Conservation (phyloP, 1,284 basidiomycete genomes). For the Marasmius sp. region DNA sequence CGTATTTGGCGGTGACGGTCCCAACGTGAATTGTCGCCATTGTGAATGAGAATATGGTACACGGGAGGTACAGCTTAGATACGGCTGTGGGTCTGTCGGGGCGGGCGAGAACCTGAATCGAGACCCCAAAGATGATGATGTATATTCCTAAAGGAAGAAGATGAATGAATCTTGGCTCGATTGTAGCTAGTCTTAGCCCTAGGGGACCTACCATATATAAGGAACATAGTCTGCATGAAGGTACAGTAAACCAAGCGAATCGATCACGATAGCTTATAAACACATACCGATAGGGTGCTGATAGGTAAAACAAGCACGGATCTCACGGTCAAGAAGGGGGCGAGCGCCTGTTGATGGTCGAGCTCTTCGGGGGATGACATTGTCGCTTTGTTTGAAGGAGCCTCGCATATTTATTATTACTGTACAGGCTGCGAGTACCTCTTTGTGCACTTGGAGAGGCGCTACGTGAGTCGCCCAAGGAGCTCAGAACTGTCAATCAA, state of each 20-base stretch:
- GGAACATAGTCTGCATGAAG: background rate
- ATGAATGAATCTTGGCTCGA: background rate
- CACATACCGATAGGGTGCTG: background rate
- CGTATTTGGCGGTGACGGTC: background rate
- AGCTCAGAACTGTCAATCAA: background rate
- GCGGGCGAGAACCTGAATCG: background rate
- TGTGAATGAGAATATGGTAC: background rate
- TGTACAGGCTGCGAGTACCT: background rate
- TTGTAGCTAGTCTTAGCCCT: background rate
- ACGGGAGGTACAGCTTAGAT: background rate
- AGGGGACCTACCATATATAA: background rate
- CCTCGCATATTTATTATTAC: background rate
- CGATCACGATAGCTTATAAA: background rate
- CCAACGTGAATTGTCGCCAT: background rate
- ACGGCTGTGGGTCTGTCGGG: background rate
- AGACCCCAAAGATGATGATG: background rate
- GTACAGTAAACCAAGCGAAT: background rate
- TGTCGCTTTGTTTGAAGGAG: background rate
- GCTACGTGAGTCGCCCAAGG: background rate
- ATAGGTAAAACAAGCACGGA: background rate
- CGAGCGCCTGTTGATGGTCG: background rate
- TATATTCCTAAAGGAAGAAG: background rate
- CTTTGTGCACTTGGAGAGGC: background rate
- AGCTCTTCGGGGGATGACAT: background rate
- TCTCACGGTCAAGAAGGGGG: background rate